Evolutionary conservation across 2,329 filamentous ascomycete species (phyloP).

Genomic region (Diaporthe nobilis): DNA sequence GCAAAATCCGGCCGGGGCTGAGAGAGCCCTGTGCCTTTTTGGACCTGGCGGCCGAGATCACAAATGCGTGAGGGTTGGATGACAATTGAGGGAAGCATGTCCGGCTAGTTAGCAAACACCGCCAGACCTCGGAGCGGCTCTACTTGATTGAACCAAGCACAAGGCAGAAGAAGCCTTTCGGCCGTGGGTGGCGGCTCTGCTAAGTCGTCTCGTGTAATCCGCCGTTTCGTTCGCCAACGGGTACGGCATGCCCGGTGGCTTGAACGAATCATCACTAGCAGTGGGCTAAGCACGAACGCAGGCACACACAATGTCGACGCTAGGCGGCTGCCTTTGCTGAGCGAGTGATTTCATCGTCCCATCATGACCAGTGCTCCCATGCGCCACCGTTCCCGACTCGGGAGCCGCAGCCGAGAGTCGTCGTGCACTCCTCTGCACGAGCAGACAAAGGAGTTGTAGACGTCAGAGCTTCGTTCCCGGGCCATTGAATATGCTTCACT

Average conservation of each 20-base stretch:
- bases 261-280: constrained; percentile 6
- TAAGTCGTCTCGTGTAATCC: constrained; percentile 5
- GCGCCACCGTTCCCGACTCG: background rate
- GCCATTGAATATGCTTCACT: background rate
- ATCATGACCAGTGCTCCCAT: background rate
- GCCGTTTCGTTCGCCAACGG: background rate
- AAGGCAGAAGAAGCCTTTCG: background rate
- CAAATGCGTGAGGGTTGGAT: background rate
- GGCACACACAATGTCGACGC: background rate
- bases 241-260: background rate
- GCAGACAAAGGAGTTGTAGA: background rate
- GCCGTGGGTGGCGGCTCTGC: background rate
- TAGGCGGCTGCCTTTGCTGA: background rate
- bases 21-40: background rate
- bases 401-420: background rate
- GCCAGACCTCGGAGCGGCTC: background rate
- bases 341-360: constrained; percentile 20
- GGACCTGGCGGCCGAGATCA: background rate
- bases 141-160: background rate
- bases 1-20: background rate
- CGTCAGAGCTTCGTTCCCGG: background rate
- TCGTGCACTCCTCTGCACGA: background rate
- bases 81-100: background rate
- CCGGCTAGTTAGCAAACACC: background rate
- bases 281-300: background rate